These are phyloP conservation scores for Pseudohalonectria lignicola DNA, from an alignment of 2,329 filamentous ascomycete genomes.

Conservation along the genomic window DNA sequence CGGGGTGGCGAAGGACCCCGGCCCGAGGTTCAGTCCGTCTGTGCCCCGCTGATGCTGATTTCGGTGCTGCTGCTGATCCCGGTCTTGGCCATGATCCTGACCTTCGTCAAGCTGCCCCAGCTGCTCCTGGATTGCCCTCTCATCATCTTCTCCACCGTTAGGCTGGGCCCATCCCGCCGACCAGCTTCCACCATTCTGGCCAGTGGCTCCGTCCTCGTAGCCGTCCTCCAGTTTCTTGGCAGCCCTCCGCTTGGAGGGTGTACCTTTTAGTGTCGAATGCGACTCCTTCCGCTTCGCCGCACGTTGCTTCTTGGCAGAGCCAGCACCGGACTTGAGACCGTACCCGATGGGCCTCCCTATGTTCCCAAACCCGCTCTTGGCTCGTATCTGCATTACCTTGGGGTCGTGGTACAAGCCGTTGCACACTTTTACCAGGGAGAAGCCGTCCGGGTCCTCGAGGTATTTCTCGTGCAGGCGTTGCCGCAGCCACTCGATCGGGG, in stretches of 20 bases:
- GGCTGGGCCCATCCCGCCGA: background rate
- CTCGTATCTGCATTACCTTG: conserved; percentile 35
- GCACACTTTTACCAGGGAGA: conserved; percentile 38
- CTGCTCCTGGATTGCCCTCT: too few species aligned
- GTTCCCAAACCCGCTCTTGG: conserved; percentile 43
- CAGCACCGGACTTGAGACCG: conserved; percentile 12
- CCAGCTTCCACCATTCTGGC: too few species aligned
- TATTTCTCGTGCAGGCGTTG: conserved; percentile 43
- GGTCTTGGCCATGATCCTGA: too few species aligned
- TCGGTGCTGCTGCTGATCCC: background rate
- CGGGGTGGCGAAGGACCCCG: background rate
- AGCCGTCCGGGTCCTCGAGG: conserved; percentile 28
- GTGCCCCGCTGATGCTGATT: background rate
- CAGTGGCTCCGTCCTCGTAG: too few species aligned
- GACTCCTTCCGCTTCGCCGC: conserved; percentile 13
- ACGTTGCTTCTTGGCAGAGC: background rate
- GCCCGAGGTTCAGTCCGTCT: too few species aligned
- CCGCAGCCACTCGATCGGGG: conserved; percentile 44
- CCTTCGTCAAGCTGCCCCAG: too few species aligned
- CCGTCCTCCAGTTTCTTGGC: too few species aligned
- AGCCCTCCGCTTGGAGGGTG: conserved; percentile 2
- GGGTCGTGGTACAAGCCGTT: conserved; percentile 45
- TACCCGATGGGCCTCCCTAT: conserved; percentile 40
- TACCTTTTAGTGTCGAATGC: conserved; percentile 8
- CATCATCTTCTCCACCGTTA: background rate